These are phyloP conservation scores for Cantharellus anzutake DNA, from an alignment of 768 basidiomycete species.

Conservation along the genomic window DNA sequence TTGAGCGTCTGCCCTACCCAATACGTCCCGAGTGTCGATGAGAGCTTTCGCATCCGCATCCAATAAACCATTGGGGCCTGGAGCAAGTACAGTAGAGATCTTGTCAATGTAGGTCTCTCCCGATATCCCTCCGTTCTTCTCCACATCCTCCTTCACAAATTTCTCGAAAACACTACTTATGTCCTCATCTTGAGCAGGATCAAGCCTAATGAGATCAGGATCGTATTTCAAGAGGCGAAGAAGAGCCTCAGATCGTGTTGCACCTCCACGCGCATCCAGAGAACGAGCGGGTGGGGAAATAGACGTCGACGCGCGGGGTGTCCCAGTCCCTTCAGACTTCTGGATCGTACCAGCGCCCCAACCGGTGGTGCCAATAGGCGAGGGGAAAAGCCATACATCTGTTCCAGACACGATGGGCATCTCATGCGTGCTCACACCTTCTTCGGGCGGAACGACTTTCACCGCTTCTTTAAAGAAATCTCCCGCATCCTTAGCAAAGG, in stretches of 20 bases:
- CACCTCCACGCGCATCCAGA: background rate
- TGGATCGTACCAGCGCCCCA: slow-evolving; percentile 6
- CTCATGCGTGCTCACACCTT: slow-evolving; percentile 11
- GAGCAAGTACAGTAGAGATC: slow-evolving; percentile 27
- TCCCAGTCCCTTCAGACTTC: slow-evolving; percentile 18
- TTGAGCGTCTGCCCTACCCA: slow-evolving; percentile 30
- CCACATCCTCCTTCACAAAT: slow-evolving; percentile 38
- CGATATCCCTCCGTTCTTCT: slow-evolving; percentile 35
- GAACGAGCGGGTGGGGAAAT: slow-evolving; percentile 6
- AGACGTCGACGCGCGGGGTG: slow-evolving; percentile 13
- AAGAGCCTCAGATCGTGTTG: slow-evolving; percentile 60
- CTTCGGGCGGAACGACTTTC: slow-evolving; percentile 77
- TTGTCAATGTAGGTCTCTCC: slow-evolving; percentile 37
- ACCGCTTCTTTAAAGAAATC: slow-evolving; percentile 65
- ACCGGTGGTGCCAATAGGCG: slow-evolving; percentile 16
- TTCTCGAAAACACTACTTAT: slow-evolving; percentile 32
- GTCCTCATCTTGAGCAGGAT: slow-evolving; percentile 36
- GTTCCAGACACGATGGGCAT: slow-evolving; percentile 24
- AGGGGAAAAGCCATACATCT: slow-evolving; percentile 67
- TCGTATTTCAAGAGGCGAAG: slow-evolving; percentile 55
- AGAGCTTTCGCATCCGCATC: slow-evolving; percentile 31
- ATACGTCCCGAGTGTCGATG: slow-evolving; percentile 29
- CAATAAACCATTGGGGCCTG: slow-evolving; percentile 17
- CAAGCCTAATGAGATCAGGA: slow-evolving; percentile 51
- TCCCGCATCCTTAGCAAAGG: slow-evolving; percentile 38